Percentiles rank a stretch among this genome's conserved stretches.
phyloP scores from a whole-genome alignment of 371 early-diverging fungal genomes.

The Mortierella sp. region DNA sequence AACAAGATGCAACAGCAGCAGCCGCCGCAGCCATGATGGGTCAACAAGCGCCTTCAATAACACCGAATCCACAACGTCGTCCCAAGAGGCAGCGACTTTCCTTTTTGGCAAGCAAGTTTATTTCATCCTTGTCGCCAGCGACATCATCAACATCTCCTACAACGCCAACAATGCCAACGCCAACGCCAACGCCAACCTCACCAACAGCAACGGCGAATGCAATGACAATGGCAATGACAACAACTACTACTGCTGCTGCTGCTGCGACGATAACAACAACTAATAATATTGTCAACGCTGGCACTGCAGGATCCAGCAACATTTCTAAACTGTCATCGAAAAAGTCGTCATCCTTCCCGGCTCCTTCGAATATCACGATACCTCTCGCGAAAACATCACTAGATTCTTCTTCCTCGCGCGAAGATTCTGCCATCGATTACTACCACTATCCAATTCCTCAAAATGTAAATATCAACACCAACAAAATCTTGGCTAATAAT shows the following conservation, averaged over 20 bases:
- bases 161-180: neutral
- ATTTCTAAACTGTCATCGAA: neutral
- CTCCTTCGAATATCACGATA: neutral
- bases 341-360: neutral
- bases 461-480: neutral
- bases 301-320: neutral
- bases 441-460: too few relatives aligned
- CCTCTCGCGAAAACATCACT: neutral
- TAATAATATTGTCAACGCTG: too few relatives aligned
- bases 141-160: neutral
- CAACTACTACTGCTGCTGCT: too few relatives aligned
- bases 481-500: neutral
- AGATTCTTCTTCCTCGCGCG: neutral
- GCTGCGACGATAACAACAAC: neutral
- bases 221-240: too few relatives aligned
- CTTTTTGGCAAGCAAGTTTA: slow-evolving; percentile 7
- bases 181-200: neutral
- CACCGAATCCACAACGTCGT: neutral
- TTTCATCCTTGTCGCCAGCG: slow-evolving; percentile 3
- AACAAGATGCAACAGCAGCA: neutral
- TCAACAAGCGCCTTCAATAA: neutral
- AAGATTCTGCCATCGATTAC: neutral
- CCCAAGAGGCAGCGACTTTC: slow-evolving; percentile 10
- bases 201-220: neutral
- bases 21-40: neutral